These are phyloP conservation scores for Aspergillus novoparasiticus DNA, from an alignment of 2,329 filamentous ascomycete genomes.

Conservation along the genomic window DNA sequence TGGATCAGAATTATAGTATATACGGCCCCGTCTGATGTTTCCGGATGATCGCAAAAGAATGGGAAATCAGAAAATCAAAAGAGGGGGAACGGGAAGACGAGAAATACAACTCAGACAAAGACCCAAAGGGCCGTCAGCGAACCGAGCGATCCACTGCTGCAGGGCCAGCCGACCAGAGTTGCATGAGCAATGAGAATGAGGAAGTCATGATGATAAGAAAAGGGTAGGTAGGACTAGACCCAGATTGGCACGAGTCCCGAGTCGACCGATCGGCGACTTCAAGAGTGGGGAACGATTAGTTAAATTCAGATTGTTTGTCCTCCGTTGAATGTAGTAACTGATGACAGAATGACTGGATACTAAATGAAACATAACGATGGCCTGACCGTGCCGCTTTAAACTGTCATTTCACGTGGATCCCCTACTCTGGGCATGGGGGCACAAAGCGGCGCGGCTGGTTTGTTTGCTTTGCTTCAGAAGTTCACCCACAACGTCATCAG, in stretches of 20 bases:
- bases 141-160: neutral
- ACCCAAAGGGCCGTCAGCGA: neutral
- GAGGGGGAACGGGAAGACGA: neutral
- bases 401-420: neutral
- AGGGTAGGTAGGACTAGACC: neutral
- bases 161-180: neutral
- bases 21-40: neutral
- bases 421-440: no score
- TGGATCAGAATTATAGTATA: neutral
- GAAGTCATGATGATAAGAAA: constrained; percentile 4
- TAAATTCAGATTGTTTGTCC: neutral
- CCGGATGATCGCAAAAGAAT: neutral
- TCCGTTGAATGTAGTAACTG: neutral
- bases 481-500: neutral
- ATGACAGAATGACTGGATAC: neutral
- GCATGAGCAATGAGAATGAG: neutral
- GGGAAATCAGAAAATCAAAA: neutral
- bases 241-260: neutral
- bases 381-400: neutral
- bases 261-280: neutral
- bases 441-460: neutral
- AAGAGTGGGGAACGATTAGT: neutral
- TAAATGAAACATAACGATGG: neutral
- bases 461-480: neutral
- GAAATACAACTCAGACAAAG: constrained; percentile 5